Base-by-base conservation (phyloP, 176 grass and related monocot species). In the Oryza meridionalis region DNA sequence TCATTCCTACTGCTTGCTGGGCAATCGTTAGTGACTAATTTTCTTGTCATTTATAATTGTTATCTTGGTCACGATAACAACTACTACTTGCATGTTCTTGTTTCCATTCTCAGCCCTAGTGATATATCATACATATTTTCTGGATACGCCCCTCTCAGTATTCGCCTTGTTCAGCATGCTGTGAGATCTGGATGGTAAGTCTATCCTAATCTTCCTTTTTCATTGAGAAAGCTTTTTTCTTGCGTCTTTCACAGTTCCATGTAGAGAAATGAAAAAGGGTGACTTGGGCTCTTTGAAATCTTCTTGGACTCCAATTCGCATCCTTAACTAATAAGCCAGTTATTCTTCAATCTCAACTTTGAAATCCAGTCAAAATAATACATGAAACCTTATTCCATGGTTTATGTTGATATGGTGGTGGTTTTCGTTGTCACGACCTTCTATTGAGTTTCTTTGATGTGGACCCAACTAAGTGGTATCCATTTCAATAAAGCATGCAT, bases 121-220 rank as follows among this genome's bases (percentile, higher is more conserved):
- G 96, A 98, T 87, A 90, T 98, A 91, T 92, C 93, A 2, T 98
- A 98, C 75, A 95, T 98, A 79, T 98, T 98, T 92, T 95, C 96
- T 92, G 91, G 96, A 85, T 98, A 98, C 27, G 96, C 93, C 21
- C 96, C 96, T 90, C 93, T 98, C 78, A 98, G 96, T 77, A 98
- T 98, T 82, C 87, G 96, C 27, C 91, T 98, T 77, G 89, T 98
- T 70, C 93, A 98, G 73, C 96, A 98, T 90, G 93, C 96, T 50
- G 90, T 95, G 72, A 91, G 96, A 85, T 95, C 91, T 61, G 96
- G 96, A 90, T 98, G 96, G 96, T 98, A 90, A 81, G 75, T 70
- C 59, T 70, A 53, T 68, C 6, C 19, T 17, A 16, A 2, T 31
- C 13, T 45, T 59, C 58, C 32, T 33, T 62, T 72, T 69, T 63